Percentiles rank a stretch among this genome's conserved stretches.
Evolutionary conservation across 2,329 filamentous ascomycete species (phyloP).

Genomic region (Fusarium neocosmosporiellum): DNA sequence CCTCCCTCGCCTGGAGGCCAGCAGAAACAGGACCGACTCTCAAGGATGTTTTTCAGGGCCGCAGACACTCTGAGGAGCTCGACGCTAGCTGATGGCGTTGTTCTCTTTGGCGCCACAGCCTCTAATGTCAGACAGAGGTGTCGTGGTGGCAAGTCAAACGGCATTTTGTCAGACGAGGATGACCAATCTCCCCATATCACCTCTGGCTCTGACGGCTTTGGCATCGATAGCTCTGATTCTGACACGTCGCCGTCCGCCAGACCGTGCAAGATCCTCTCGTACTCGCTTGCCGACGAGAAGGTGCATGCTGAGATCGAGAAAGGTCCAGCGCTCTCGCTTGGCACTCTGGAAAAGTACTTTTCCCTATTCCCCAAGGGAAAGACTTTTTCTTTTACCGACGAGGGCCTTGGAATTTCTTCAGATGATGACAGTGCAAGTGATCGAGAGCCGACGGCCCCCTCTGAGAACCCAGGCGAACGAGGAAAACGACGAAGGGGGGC

Average conservation of each 20-base stretch:
- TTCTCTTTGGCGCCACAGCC: conserved; percentile 46
- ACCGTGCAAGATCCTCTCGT: conserved; percentile 46
- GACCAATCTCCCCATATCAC: conserved; percentile 15
- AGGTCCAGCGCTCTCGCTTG: conserved; percentile 43
- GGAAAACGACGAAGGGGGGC: conserved; percentile 22
- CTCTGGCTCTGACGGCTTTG: conserved; percentile 36
- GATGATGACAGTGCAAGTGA: conserved; percentile 48
- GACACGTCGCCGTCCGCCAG: conserved; percentile 41
- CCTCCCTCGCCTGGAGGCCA: not conserved
- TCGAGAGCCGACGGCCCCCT: conserved; percentile 9
- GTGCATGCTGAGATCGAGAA: conserved; percentile 42
- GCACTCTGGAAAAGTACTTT: conserved; percentile 46
- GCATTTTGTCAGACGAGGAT: conserved; percentile 26
- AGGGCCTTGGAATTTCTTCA: conserved; percentile 44
- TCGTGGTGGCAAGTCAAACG: conserved; percentile 1
- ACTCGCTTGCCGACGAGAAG: conserved; percentile 40
- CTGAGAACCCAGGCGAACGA: not conserved
- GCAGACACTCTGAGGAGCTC: conserved; percentile 45
- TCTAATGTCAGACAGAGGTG: conserved; percentile 22
- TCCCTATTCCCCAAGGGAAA: conserved; percentile 46
- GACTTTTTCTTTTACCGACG: conserved; percentile 45
- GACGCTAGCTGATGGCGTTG: conserved; percentile 47
- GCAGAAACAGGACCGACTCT: conserved; percentile 34
- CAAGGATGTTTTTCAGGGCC: conserved; percentile 43
- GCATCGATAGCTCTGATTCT: conserved; percentile 45